A percentile compares a stretch with the other conserved stretches of the same genome.
phyloP scores from a whole-genome alignment of 441 rosid genomes.

The Pelargonium australe region DNA sequence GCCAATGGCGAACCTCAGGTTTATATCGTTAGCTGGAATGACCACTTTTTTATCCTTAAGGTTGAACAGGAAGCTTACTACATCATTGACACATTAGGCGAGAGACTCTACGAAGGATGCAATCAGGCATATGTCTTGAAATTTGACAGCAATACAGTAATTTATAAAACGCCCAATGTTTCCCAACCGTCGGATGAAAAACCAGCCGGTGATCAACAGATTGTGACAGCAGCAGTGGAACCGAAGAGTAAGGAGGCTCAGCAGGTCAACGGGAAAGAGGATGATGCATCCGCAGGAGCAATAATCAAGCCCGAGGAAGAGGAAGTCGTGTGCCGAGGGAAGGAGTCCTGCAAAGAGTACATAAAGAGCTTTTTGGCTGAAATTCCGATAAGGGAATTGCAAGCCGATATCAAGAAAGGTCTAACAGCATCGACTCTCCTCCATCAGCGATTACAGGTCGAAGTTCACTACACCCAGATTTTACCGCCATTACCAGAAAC shows the following conservation, averaged over 20 bases:
- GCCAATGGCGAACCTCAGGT: constrained; percentile 37
- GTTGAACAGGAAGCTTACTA: constrained; percentile 73
- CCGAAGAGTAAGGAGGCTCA: constrained; percentile 21
- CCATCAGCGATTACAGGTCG: constrained; percentile 79
- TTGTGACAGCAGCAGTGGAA: constrained; percentile 20
- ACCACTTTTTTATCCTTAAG: constrained; percentile 76
- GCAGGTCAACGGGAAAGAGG: constrained; percentile 21
- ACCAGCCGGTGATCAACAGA: constrained; percentile 32
- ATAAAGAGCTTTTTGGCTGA: constrained; percentile 88
- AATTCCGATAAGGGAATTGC: constrained; percentile 70
- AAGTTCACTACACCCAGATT: constrained; percentile 61
- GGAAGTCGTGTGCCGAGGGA: constrained; percentile 55
- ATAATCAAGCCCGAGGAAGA: constrained; percentile 23
- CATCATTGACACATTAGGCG: constrained; percentile 81
- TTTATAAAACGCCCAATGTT: constrained; percentile 32
- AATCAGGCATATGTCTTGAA: constrained; percentile 82
- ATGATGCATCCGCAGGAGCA: constrained; percentile 21
- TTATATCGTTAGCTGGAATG: constrained; percentile 87
- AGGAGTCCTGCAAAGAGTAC: constrained; percentile 83
- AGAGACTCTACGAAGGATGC: constrained; percentile 84
- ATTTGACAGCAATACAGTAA: constrained; percentile 47
- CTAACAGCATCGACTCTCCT: constrained; percentile 50
- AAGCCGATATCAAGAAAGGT: constrained; percentile 76
- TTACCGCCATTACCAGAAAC: constrained; percentile 10
- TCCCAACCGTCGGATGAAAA: constrained; percentile 35